phyloP scores from a whole-genome alignment of 2,329 filamentous ascomycete genomes.

The Beauveria scarabaeidicola region DNA sequence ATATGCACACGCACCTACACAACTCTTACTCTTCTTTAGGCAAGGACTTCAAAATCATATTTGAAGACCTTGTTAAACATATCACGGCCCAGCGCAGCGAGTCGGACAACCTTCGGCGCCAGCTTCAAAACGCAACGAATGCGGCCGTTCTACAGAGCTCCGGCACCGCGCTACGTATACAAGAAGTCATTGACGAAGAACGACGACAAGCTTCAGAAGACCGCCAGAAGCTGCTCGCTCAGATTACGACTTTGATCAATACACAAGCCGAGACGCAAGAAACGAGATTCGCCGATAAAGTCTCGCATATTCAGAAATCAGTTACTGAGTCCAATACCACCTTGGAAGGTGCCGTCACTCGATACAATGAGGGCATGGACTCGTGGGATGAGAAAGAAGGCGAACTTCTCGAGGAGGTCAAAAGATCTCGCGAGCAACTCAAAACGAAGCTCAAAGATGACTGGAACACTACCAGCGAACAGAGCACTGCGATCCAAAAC shows the following conservation, averaged over 20 bases:
- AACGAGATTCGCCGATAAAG: constrained; percentile 55
- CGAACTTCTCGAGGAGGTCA: constrained; percentile 60
- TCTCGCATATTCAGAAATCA: constrained; percentile 54
- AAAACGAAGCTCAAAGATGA: constrained; percentile 80
- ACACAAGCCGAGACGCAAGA: constrained; percentile 68
- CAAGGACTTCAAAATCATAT: constrained; percentile 76
- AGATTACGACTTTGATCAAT: constrained; percentile 71
- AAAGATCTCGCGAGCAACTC: constrained; percentile 65
- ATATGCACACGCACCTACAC: constrained; percentile 80
- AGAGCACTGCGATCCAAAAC: constrained; percentile 74
- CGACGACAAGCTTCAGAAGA: constrained; percentile 64
- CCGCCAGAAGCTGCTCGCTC: constrained; percentile 61
- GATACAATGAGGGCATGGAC: constrained; percentile 65
- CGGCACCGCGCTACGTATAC: constrained; percentile 56
- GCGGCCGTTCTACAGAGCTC: constrained; percentile 61
- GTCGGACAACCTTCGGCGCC: constrained; percentile 60
- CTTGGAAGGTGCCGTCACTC: constrained; percentile 56
- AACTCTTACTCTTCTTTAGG: constrained; percentile 76
- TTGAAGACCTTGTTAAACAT: constrained; percentile 70
- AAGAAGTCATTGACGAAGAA: constrained; percentile 67
- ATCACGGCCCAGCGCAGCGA: constrained; percentile 70
- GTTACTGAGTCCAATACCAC: constrained; percentile 53
- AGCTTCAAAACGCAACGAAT: constrained; percentile 63
- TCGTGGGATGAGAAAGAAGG: constrained; percentile 63
- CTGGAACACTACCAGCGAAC: constrained; percentile 70